Percentiles rank a stretch among this genome's conserved stretches.
Evolutionary conservation across 1,284 basidiomycete genomes (phyloP).

Genomic region (Moesziomyces antarcticus): DNA sequence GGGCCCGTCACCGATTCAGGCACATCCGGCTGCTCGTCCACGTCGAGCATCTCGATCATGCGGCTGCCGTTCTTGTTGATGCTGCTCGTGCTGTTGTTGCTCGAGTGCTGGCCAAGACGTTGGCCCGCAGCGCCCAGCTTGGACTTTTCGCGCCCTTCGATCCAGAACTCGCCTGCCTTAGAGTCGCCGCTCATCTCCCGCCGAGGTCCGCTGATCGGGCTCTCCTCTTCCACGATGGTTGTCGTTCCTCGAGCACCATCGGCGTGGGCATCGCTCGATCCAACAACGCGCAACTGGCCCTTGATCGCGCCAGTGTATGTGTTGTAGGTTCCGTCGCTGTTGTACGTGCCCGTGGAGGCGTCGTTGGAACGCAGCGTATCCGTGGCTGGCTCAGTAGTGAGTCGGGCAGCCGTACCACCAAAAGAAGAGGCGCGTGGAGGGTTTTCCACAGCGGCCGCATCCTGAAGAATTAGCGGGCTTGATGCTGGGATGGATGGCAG

Average conservation of each 20-base stretch:
- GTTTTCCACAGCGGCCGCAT: neutral
- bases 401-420: neutral
- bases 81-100: constrained; percentile 29
- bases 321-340: constrained; percentile 35
- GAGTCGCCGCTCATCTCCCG: constrained; percentile 25
- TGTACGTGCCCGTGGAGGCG: constrained; percentile 17
- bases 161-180: constrained; percentile 16
- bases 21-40: constrained; percentile 17
- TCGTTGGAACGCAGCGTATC: constrained; percentile 19
- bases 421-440: constrained; percentile 2
- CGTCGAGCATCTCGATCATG: constrained; percentile 39
- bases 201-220: neutral
- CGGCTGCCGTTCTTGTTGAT: constrained; percentile 30
- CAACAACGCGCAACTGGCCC: constrained; percentile 29
- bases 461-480: constrained; percentile 27
- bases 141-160: constrained; percentile 10
- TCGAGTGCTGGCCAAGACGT: constrained; percentile 25
- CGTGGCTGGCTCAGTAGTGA: constrained; percentile 13
- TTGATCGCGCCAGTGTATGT: constrained; percentile 29
- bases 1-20: constrained; percentile 25
- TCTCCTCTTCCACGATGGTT: constrained; percentile 14
- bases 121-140: constrained; percentile 12
- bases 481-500: constrained; percentile 29
- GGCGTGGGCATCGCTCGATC: constrained; percentile 2
- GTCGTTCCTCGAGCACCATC: neutral